Evolutionary conservation across 2,329 filamentous ascomycete species (phyloP), one percentile per base, ranked within the genome.

Genomic region (Diaporthe humulicola): DNA sequence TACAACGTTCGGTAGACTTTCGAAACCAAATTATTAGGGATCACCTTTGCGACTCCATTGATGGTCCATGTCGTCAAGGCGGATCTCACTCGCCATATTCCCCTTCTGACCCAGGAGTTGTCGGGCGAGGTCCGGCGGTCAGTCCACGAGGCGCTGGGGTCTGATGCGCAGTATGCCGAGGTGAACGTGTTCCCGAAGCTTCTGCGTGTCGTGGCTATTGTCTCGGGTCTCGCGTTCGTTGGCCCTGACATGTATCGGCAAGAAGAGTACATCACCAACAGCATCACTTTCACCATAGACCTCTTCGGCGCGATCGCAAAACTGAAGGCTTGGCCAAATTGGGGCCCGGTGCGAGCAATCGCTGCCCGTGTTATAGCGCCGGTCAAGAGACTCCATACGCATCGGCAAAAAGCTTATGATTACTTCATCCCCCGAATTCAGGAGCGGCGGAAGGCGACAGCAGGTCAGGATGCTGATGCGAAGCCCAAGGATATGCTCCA

Each of bases 251-350:
- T 88, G 1, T 86, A 85, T 75, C 85, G 84, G 48, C 78, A 82
- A 5, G 85, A 86, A 57, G 81, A 82, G 42, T 88, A 88, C 77
- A 78, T 88, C 4, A 82, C 87, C 56, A 82, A 84, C 8, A 83
- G 85, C n/a, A 87, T 88, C 75, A 85, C 85, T 77, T 88, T 86
- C 79, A 87, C 87, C 8, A 73, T 86, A n/a, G 84, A 86, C 42
- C 74, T 87, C 10, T 82, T 87, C 77, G 79, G 76, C 1, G 85
- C 84, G 0, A 80, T 83, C 17, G 66, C 73, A 1, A 80, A 80
- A 6, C 73, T 85, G 4, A 77, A 67, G 30, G 42, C 42, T 7
- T 67, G 61, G 61, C 61, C 61, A 10, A 67, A 67, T 7, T 67
- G 61, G 61, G 61, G 61, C 22, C 61, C 42, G 4, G 42, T 67